phyloP scores from a whole-genome alignment of 1,139 yeast species.

The Taiozyma sp. region DNA sequence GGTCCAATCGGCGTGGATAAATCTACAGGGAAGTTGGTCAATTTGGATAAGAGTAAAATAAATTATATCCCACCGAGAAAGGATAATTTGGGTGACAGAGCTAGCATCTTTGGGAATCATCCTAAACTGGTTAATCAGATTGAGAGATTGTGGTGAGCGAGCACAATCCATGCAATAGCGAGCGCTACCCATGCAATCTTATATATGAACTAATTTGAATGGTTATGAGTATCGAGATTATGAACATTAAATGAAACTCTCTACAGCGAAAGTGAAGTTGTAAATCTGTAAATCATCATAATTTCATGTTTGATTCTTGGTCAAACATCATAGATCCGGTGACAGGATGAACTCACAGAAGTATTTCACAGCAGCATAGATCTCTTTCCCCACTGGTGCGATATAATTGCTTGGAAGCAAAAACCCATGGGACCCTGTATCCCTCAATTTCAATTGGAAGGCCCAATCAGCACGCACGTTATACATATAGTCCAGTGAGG shows the following conservation, averaged over 20 bases:
- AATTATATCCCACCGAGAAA: not conserved
- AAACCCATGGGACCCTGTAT: constrained; percentile 81
- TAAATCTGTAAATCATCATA: too few relatives aligned
- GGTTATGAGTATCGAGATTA: not conserved
- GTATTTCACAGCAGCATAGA: constrained; percentile 63
- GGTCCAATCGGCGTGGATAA: constrained; percentile 30
- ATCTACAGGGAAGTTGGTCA: constrained; percentile 5
- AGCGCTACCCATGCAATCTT: not conserved
- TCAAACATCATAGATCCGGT: constrained; percentile 25
- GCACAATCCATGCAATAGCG: too few relatives aligned
- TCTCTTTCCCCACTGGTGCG: constrained; percentile 72
- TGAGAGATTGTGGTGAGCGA: not conserved
- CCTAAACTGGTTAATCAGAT: not conserved
- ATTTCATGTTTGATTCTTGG: too few relatives aligned
- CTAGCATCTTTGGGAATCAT: not conserved
- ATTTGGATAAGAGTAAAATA: constrained; percentile 5
- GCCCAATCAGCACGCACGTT: constrained; percentile 83
- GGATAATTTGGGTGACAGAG: not conserved
- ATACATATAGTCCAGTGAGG: constrained; percentile 81
- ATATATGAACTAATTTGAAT: not conserved
- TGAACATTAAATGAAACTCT: too few relatives aligned
- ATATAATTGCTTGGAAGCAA: constrained; percentile 69
- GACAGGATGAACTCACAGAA: constrained; percentile 62
- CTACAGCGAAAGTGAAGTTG: not conserved
- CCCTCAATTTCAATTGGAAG: constrained; percentile 76